These are phyloP conservation scores for Exserohilum turcica DNA, from an alignment of 2,329 filamentous ascomycete genomes.

Conservation along the genomic window DNA sequence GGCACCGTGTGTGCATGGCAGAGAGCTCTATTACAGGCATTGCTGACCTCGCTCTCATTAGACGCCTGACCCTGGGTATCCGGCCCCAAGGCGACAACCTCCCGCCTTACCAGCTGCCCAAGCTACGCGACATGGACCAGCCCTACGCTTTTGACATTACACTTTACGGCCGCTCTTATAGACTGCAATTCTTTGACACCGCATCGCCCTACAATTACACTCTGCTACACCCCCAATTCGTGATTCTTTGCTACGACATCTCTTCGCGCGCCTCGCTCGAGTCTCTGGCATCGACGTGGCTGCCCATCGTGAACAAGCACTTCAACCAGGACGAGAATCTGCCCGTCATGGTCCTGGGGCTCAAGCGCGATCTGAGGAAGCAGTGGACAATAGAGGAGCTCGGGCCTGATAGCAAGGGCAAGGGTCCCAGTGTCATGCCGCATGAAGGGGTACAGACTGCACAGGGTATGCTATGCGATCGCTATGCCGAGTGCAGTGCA, in stretches of 20 bases:
- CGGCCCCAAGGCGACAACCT: conserved; percentile 32
- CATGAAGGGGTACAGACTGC: conserved; percentile 57
- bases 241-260: conserved; percentile 65
- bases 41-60: conserved; percentile 14
- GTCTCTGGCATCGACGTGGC: conserved; percentile 54
- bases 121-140: conserved; percentile 61
- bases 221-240: conserved; percentile 58
- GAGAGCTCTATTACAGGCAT: not conserved
- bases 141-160: conserved; percentile 64
- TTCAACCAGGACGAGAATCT: conserved; percentile 60
- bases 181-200: conserved; percentile 63
- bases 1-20: not conserved
- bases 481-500: conserved; percentile 67
- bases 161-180: conserved; percentile 61
- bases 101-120: conserved; percentile 47
- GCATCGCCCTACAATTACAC: conserved; percentile 63
- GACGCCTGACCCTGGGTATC: conserved; percentile 42
- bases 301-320: conserved; percentile 53
- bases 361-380: conserved; percentile 62
- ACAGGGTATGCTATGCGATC: conserved; percentile 64
- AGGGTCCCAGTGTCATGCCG: conserved; percentile 55
- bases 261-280: conserved; percentile 57
- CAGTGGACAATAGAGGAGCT: conserved; percentile 49
- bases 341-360: conserved; percentile 63
- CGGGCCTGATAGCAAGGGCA: conserved; percentile 43